phyloP scores from a whole-genome alignment of 805 yeast species.

The Schwanniomyces pseudopolymorphus region DNA sequence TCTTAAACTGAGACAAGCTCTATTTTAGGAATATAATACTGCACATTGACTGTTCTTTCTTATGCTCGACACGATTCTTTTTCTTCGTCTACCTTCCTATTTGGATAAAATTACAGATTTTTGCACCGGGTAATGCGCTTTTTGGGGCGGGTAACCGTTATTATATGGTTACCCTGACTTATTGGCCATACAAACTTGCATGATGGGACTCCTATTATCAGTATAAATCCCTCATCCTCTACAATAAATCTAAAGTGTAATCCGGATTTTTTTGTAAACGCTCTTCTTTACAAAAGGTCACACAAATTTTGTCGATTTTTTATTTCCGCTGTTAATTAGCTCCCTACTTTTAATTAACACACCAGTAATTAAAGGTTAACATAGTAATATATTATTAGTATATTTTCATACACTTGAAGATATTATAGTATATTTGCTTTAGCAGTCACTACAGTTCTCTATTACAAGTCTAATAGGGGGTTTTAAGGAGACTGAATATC shows the following conservation, averaged over 20 bases:
- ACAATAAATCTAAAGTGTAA: conserved; percentile 6
- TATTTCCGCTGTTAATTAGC: conserved; percentile 3
- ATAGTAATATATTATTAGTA: conserved; percentile 1
- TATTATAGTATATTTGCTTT: conserved; percentile 1
- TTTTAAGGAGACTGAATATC: background rate
- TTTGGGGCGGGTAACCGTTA: background rate
- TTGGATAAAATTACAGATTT: background rate
- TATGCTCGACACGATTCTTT: background rate
- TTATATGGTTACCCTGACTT: conserved; percentile 4
- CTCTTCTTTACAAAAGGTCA: conserved; percentile 3
- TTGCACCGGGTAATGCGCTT: background rate
- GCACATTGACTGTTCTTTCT: background rate
- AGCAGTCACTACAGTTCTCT: background rate
- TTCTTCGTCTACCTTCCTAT: background rate
- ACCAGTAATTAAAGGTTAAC: background rate
- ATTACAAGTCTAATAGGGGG: background rate
- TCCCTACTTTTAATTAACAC: conserved; percentile 2
- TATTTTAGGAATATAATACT: background rate
- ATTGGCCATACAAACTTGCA: conserved; percentile 4
- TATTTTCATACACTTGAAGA: background rate
- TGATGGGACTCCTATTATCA: background rate
- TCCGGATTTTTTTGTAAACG: conserved; percentile 5
- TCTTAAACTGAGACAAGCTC: background rate
- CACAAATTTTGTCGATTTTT: conserved; percentile 1
- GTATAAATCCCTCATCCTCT: background rate